These are phyloP conservation scores for Paraconiothyrium sp. DNA, from an alignment of 2,329 filamentous ascomycete species.

Conservation along the genomic window DNA sequence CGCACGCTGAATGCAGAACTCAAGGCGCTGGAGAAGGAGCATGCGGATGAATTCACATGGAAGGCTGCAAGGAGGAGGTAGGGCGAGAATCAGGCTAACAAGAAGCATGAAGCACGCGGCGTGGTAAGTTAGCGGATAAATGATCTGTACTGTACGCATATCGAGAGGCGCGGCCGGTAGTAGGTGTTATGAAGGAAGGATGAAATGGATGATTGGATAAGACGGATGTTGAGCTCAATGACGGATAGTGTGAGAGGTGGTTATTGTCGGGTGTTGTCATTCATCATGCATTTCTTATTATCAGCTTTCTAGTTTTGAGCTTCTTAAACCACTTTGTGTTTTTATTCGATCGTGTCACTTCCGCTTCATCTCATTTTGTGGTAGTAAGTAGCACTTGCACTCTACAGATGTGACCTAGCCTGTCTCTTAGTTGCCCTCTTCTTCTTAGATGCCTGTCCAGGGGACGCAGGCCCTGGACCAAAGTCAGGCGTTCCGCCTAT, in stretches of 20 bases:
- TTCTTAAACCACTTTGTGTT: not conserved
- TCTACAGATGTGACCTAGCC: not conserved
- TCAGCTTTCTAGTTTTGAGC: too few species aligned
- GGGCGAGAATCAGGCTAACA: not conserved
- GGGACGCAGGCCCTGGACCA: slow-evolving; percentile 60
- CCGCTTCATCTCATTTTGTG: too few species aligned
- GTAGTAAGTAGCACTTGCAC: not conserved
- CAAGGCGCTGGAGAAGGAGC: not conserved
- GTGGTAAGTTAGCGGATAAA: too few species aligned
- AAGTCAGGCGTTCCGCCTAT: slow-evolving; percentile 73
- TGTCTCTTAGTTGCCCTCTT: slow-evolving; percentile 15
- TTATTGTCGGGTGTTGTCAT: too few species aligned
- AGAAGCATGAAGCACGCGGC: not conserved
- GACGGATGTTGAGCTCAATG: too few species aligned
- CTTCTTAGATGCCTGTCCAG: slow-evolving; percentile 19
- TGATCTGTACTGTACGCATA: not conserved
- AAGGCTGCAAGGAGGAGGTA: not conserved
- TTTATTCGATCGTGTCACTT: not conserved
- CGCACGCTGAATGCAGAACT: not conserved
- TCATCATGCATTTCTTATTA: too few species aligned
- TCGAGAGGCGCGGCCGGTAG: too few species aligned
- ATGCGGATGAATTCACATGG: not conserved
- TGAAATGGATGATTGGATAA: too few species aligned
- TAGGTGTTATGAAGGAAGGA: too few species aligned
- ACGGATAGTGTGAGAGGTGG: too few species aligned